Percentiles rank a stretch among this genome's conserved stretches.
Evolutionary conservation across 208 protist species (phyloP).

Genomic region (Trypanosoma mega): DNA sequence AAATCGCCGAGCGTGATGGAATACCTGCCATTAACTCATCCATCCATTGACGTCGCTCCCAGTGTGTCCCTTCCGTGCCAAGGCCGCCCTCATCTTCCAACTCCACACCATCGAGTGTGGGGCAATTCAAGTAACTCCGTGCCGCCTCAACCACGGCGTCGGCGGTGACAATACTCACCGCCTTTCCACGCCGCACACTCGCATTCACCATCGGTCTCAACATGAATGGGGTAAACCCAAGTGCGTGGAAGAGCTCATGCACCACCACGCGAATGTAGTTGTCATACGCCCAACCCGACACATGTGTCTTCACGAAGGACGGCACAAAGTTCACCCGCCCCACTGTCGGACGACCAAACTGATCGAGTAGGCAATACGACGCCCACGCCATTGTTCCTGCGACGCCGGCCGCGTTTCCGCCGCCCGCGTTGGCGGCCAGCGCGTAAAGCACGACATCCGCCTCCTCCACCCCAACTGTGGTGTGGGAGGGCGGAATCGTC

Average conservation of each 20-base stretch:
- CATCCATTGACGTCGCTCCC: slow-evolving; percentile 57
- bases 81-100: slow-evolving; percentile 62
- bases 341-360: slow-evolving; percentile 36
- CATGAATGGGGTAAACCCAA: slow-evolving; percentile 58
- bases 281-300: slow-evolving; percentile 2
- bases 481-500: slow-evolving; percentile 32
- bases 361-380: slow-evolving; percentile 36
- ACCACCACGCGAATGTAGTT: slow-evolving; percentile 44
- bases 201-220: slow-evolving; percentile 10
- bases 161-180: slow-evolving; percentile 12
- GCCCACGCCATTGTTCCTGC: slow-evolving; percentile 46
- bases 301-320: slow-evolving; percentile 17
- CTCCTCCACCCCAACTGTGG: slow-evolving; percentile 27
- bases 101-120: slow-evolving; percentile 39
- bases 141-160: slow-evolving; percentile 26
- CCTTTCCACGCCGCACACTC: slow-evolving; percentile 3
- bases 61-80: slow-evolving; percentile 74
- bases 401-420: not conserved
- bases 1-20: slow-evolving; percentile 32
- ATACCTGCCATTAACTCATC: slow-evolving; percentile 84
- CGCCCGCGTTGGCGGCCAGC: slow-evolving; percentile 24
- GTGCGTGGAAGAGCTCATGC: slow-evolving; percentile 74
- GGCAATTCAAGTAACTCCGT: slow-evolving; percentile 40
- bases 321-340: slow-evolving; percentile 59
- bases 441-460: slow-evolving; percentile 69